A percentile compares a stretch with the other conserved stretches of the same genome.
phyloP scores from a whole-genome alignment of 306 rosid species.

The Boehmeria nivea region DNA sequence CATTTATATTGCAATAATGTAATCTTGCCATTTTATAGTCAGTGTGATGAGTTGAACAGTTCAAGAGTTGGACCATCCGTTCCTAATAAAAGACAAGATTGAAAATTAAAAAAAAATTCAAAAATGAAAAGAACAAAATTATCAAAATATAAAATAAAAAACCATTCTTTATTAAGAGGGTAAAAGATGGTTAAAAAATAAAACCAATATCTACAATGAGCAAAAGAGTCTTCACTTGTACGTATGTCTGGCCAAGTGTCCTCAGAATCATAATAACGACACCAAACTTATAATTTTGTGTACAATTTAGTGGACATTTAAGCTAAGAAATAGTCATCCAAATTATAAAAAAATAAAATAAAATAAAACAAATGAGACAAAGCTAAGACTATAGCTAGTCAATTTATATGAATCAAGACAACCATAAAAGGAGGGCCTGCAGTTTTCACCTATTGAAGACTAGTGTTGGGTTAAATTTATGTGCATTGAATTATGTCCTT shows the following conservation, averaged over 20 bases:
- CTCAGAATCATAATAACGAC: conserved; percentile 14
- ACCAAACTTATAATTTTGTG: conserved; percentile 26
- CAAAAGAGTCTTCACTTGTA: conserved; percentile 26
- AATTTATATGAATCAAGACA: neutral
- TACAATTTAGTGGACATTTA: conserved; percentile 25
- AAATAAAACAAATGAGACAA: conserved; percentile 5
- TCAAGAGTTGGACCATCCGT: conserved; percentile 16
- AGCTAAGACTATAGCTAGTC: conserved; percentile 11
- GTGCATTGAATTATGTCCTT: no score
- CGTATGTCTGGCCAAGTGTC: conserved; percentile 31
- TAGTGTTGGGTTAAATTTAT: no score
- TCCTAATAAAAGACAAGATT: neutral
- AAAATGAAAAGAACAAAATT: neutral
- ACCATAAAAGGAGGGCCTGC: no score
- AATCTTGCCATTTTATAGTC: neutral
- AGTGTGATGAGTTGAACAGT: conserved; percentile 4
- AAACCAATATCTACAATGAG: conserved; percentile 14
- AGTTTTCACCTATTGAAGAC: no score
- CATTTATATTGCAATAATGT: conserved; percentile 4
- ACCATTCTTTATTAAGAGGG: neutral
- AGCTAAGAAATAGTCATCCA: conserved; percentile 3
- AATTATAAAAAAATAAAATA: neutral
- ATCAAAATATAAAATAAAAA: neutral
- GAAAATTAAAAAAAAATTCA: conserved; percentile 11
- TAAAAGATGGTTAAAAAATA: conserved; percentile 19